Base-by-base conservation (phyloP, 2,329 filamentous ascomycete species). In the Tetracladium maxilliforme region DNA sequence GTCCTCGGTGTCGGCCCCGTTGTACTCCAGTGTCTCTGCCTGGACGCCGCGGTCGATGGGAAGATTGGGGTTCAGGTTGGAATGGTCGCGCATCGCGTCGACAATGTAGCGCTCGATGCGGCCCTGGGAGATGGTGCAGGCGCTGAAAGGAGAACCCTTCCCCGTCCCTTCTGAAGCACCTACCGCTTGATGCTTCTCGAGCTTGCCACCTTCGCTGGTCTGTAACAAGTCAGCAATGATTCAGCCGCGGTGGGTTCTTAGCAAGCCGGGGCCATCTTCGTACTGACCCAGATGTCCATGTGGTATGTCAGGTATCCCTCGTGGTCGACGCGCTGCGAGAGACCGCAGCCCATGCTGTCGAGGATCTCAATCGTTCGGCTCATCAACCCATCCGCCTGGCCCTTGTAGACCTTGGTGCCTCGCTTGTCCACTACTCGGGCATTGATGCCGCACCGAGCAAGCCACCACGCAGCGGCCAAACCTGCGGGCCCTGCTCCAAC, bases 311-410 rank as follows among this genome's bases (percentile, higher is more conserved):
- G 26, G 29, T n/a, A 10, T 5, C 63, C 65, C 40, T 70, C 64
- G 31, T 65, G 64, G 18, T 71, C 40, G 4, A 69, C 58, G 6
- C 64, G 59, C 37, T 69, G 56, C 19, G 56, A 55, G 32, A 64
- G 66, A 13, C 47, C 56, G 5, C 15, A 28, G 10, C 26, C 26
- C 10, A 16, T 10, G 12, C 49, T 47, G n/a, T 40, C 43, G n/a
- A 34, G 36, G 20, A 43, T 36, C 22, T 37, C 16, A 19, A 16
- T 32, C 16, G 33, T 26, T 7, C 35, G 26, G 9, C 19, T 19
- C n/a, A 22, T 39, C 19, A 38, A 24, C 6, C 35, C 33, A 22
- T 41, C 34, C 10, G 41, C 39, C 22, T 45, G 47, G 42, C 13
- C 48, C 33, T 43, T 38, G 17, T 37, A 36, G 21, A 42, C 38